Base-by-base conservation (phyloP, 1,284 basidiomycete genomes). In the Trichosporon ovoides region DNA sequence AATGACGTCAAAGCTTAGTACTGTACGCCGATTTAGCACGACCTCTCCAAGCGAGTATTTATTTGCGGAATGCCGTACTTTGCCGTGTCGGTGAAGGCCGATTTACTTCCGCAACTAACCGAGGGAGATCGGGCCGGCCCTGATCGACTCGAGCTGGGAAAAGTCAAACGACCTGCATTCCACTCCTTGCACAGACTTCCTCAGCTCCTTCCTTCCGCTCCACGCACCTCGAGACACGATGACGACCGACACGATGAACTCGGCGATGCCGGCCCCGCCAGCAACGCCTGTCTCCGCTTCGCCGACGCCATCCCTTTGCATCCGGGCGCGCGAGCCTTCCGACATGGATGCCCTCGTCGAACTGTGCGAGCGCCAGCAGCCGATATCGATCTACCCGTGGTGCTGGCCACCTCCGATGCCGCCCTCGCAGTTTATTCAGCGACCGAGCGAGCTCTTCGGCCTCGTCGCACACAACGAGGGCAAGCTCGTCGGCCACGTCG, bases 391-490 rank as follows among this genome's bases (percentile, higher is more conserved):
- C 9, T 48, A 48, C 43, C 43, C 43, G 7, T 48, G 43, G 43
- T 48, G 43, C 43, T 48, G 43, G 43, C 43, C 43, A n/a, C 43
- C 43, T 22, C 43, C 43, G 16, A 48, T 48, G 43, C 24, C 43
- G 43, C 43, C 43, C 7, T 22, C 43, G 2, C 16, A 48, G 18
- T 48, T 48, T 7, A 19, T 48, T 10, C n/a, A 48, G 24, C 43
- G 43, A 5, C 18, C 11, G 7, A 28, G 22, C 4, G 43, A 48
- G 24, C 43, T 48, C 22, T 48, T 48, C 16, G 7, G 14, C 2
- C 43, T 48, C 2, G 43, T 48, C 16, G 43, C 24, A 22, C 28
- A 28, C 43, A n/a, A 10, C 14, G 43, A 24, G 5, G 16, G 13
- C 13, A 48, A n/a, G 43, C 24, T 48, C 22, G 43, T 48, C 7